These are phyloP conservation scores for Niebla homalea DNA, from an alignment of 495 filamentous ascomycete species.

Conservation along the genomic window DNA sequence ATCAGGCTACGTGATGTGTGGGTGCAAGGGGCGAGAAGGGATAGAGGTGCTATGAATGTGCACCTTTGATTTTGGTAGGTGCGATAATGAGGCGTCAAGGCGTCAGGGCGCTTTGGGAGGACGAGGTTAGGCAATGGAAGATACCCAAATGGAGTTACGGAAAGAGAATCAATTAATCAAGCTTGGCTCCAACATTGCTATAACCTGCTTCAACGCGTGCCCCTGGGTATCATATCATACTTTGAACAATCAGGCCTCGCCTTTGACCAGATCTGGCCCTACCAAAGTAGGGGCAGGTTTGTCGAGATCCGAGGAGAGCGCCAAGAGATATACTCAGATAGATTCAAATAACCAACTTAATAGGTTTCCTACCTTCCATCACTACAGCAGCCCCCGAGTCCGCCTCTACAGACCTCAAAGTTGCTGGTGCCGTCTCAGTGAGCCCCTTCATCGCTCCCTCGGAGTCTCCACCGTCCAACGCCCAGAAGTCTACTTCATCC, in stretches of 20 bases:
- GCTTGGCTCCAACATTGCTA: not conserved
- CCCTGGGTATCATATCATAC: no score
- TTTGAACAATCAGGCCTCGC: no score
- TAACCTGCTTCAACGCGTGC: no score
- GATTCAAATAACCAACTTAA: not conserved
- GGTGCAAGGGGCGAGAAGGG: not conserved
- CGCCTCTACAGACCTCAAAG: constrained; percentile 1
- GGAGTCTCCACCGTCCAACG: constrained; percentile 7
- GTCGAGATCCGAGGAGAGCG: no score
- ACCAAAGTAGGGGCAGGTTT: no score
- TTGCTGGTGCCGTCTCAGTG: constrained; percentile 3
- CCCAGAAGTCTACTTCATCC: constrained; percentile 34
- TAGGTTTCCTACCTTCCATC: constrained; percentile 6
- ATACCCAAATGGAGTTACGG: not conserved
- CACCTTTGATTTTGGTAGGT: no score
- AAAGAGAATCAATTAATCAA: not conserved
- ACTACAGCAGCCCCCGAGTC: constrained; percentile 5
- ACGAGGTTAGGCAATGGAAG: no score
- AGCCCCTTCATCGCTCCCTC: constrained; percentile 9
- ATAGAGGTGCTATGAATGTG: no score
- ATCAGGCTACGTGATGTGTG: constrained; percentile 27
- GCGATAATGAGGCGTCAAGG: no score
- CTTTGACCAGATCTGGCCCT: no score
- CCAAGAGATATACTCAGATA: no score
- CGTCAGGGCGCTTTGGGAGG: no score